Conservation (phyloP, 352 stramenopile genomes). For the Globisporangium irregulare region DNA sequence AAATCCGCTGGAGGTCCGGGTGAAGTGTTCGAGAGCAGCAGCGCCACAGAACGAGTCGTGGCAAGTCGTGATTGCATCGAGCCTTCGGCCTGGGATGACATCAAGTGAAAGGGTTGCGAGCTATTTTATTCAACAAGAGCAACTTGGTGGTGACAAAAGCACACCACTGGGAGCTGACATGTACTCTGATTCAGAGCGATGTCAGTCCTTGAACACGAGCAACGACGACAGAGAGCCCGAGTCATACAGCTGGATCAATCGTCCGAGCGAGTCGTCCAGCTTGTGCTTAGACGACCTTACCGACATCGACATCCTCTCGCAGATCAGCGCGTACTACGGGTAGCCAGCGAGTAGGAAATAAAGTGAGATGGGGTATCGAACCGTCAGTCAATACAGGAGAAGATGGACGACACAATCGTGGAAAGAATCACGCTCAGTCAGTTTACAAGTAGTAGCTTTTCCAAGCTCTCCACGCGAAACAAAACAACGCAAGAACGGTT, state of each 20-base stretch:
- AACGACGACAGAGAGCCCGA: constrained; percentile 5
- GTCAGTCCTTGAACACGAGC: neutral
- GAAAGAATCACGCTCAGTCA: neutral
- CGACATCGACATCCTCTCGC: constrained; percentile 48
- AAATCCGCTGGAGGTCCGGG: constrained; percentile 49
- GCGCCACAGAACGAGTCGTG: constrained; percentile 19
- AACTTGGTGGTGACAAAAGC: neutral
- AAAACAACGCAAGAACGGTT: neutral
- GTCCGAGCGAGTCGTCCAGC: constrained; percentile 27
- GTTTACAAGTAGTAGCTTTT: neutral
- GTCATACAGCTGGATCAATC: constrained; percentile 11
- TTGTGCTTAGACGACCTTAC: constrained; percentile 59
- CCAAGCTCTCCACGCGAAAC: neutral
- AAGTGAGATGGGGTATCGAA: neutral
- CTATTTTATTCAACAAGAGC: constrained; percentile 5
- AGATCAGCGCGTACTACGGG: constrained; percentile 36
- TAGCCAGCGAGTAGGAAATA: constrained; percentile 3
- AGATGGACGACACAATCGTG: neutral
- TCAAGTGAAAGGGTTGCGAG: constrained; percentile 6
- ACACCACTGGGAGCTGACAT: neutral
- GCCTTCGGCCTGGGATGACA: constrained; percentile 20
- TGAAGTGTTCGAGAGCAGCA: constrained; percentile 29
- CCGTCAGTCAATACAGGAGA: neutral
- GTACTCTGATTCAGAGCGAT: neutral
- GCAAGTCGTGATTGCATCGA: constrained; percentile 40